These are phyloP conservation scores for Epichloe sibirici DNA, from an alignment of 2,329 filamentous ascomycete genomes.

Conservation along the genomic window DNA sequence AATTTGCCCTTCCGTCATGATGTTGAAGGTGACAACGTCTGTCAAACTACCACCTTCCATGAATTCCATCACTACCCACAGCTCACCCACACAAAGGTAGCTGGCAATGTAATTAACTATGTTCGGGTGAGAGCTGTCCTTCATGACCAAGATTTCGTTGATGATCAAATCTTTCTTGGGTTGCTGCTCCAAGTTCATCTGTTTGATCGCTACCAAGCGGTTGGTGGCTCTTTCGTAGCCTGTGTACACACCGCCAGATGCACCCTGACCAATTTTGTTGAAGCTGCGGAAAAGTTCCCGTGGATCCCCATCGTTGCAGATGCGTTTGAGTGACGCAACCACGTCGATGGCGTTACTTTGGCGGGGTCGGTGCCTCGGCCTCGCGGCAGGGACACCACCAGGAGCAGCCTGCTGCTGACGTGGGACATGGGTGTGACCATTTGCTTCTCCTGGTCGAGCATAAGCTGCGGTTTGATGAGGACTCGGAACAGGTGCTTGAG, in stretches of 20 bases:
- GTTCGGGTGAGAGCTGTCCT: slow-evolving; percentile 94
- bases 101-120: slow-evolving; percentile 99
- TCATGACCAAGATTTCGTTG: slow-evolving; percentile 98
- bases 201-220: slow-evolving; percentile 91
- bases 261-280: slow-evolving; percentile 94
- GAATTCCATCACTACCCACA: slow-evolving; percentile 99
- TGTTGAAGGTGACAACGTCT: slow-evolving; percentile 97
- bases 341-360: slow-evolving; percentile 77
- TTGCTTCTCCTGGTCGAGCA: slow-evolving; percentile 17
- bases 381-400: slow-evolving; percentile 36
- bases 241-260: slow-evolving; percentile 89
- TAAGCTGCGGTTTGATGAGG: slow-evolving; percentile 17
- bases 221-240: slow-evolving; percentile 78
- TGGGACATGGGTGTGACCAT: slow-evolving; percentile 21
- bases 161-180: slow-evolving; percentile 99
- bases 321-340: slow-evolving; percentile 68
- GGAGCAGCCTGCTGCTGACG: slow-evolving; percentile 24
- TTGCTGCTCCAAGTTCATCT: slow-evolving; percentile 98
- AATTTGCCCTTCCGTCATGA: slow-evolving; percentile 97
- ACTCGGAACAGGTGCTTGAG: slow-evolving; percentile 13
- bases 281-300: slow-evolving; percentile 76
- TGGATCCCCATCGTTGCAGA: slow-evolving; percentile 83
- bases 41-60: slow-evolving; percentile 98
- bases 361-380: slow-evolving; percentile 65
- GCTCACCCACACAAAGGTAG: slow-evolving; percentile 75